phyloP scores from a whole-genome alignment of 805 yeast genomes.

The Clavispora fructus region DNA sequence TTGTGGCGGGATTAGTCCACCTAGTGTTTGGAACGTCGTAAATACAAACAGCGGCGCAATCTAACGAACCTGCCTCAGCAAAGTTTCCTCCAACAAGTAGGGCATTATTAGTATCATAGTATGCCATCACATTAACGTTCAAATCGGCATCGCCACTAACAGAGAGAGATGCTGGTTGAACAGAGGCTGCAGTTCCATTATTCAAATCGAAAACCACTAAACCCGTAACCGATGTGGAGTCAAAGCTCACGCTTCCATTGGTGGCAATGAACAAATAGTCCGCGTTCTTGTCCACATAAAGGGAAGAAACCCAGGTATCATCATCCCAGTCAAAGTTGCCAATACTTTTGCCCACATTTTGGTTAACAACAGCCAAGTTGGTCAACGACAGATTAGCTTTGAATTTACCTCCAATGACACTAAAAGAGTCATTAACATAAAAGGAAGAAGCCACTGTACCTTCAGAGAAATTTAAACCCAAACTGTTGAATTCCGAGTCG shows the following conservation, averaged over 20 bases:
- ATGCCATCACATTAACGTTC: constrained; percentile 30
- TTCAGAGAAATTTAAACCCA: constrained; percentile 19
- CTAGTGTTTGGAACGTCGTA: constrained; percentile 50
- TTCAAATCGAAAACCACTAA: constrained; percentile 49
- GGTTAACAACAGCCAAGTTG: constrained; percentile 28
- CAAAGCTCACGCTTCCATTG: constrained; percentile 29
- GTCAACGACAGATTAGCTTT: constrained; percentile 17
- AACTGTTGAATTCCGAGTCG: constrained; percentile 17
- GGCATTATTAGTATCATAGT: constrained; percentile 25
- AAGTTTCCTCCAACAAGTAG: constrained; percentile 75
- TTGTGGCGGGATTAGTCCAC: constrained; percentile 46
- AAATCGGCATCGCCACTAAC: constrained; percentile 39
- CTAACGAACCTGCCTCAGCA: constrained; percentile 47
- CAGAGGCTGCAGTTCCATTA: constrained; percentile 32
- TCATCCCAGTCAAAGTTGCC: constrained; percentile 23
- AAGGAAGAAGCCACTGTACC: constrained; percentile 27
- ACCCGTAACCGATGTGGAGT: constrained; percentile 30
- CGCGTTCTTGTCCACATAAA: constrained; percentile 32
- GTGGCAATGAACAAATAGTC: constrained; percentile 42
- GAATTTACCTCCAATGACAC: constrained; percentile 61
- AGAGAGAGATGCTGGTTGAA: constrained; percentile 47
- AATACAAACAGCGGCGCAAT: constrained; percentile 62
- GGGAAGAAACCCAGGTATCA: constrained; percentile 20
- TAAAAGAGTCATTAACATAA: constrained; percentile 44
- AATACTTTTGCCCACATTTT: constrained; percentile 15